Conservation (phyloP, 2,329 filamentous ascomycete species). For the Nemania abortiva region DNA sequence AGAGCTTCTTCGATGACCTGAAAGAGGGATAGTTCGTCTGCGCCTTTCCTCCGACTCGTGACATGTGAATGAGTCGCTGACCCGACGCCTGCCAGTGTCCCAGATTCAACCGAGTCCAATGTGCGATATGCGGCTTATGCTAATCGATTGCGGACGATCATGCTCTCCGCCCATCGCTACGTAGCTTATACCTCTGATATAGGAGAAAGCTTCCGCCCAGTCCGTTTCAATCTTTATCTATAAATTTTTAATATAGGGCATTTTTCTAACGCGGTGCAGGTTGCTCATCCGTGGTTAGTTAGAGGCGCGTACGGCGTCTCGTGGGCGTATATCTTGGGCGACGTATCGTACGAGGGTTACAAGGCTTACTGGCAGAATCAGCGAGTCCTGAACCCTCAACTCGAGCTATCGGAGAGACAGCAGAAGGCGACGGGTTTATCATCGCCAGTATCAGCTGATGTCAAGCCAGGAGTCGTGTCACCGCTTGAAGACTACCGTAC, state of each 20-base stretch:
- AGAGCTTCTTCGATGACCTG: slow-evolving; percentile 81
- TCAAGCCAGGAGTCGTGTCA: slow-evolving; percentile 62
- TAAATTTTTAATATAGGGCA: no score
- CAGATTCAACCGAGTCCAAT: slow-evolving; percentile 85
- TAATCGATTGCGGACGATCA: slow-evolving; percentile 83
- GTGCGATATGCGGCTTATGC: slow-evolving; percentile 95
- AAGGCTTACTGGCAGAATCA: slow-evolving; percentile 94
- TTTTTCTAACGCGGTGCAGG: no score
- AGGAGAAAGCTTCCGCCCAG: slow-evolving; percentile 93
- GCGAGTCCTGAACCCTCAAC: slow-evolving; percentile 74
- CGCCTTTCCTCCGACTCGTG: background rate
- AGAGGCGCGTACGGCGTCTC: slow-evolving; percentile 88
- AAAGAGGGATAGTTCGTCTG: slow-evolving; percentile 80
- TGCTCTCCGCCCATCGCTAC: slow-evolving; percentile 92
- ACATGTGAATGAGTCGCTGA: slow-evolving; percentile 15
- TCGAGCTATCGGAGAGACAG: slow-evolving; percentile 65
- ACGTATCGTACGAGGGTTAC: slow-evolving; percentile 93
- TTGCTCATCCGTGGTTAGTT: slow-evolving; percentile 87
- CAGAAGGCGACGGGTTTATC: slow-evolving; percentile 62
- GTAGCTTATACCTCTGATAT: slow-evolving; percentile 98
- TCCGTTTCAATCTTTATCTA: no score
- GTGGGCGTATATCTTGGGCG: slow-evolving; percentile 91
- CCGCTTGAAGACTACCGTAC: slow-evolving; percentile 90
- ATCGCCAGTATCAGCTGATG: slow-evolving; percentile 47
- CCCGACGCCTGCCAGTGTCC: slow-evolving; percentile 62